Evolutionary conservation across 164 flowering plant species (phyloP).

Genomic region (grape (Vitis vinifera)): DNA sequence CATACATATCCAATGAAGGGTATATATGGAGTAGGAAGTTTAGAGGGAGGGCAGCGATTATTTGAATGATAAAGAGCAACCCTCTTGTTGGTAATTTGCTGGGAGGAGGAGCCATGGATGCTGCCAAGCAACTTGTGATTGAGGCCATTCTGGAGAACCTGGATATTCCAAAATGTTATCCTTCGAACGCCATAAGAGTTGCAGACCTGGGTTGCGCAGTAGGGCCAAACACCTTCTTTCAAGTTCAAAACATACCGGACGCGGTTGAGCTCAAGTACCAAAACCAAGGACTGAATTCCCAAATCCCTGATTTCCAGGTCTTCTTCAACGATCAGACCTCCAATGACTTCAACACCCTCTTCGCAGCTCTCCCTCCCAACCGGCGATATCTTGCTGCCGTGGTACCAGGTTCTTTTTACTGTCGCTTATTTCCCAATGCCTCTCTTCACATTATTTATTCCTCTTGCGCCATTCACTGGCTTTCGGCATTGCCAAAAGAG

Average conservation of each 20-base stretch:
- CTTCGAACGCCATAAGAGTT: not conserved
- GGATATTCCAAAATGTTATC: not conserved
- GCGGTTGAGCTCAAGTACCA: slow-evolving; percentile 4
- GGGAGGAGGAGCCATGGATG: not conserved
- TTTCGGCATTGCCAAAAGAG: too few species aligned
- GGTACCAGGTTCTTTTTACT: slow-evolving; percentile 21
- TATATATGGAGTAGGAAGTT: too few species aligned
- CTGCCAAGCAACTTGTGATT: slow-evolving; percentile 8
- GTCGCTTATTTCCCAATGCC: slow-evolving; percentile 9
- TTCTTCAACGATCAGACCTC: slow-evolving; percentile 18
- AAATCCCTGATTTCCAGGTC: slow-evolving; percentile 15
- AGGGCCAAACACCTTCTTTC: slow-evolving; percentile 20
- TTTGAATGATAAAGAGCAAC: too few species aligned
- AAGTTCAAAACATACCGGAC: slow-evolving; percentile 15
- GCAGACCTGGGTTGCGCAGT: slow-evolving; percentile 22
- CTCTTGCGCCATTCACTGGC: slow-evolving; percentile 16
- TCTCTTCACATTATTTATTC: slow-evolving; percentile 15
- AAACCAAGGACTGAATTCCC: too few species aligned
- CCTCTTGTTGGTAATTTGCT: too few species aligned
- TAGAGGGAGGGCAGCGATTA: too few species aligned
- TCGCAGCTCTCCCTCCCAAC: slow-evolving; percentile 10
- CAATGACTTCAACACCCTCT: slow-evolving; percentile 26
- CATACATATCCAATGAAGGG: too few species aligned
- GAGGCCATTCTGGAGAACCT: slow-evolving; percentile 7
- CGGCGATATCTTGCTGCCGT: slow-evolving; percentile 14